Conservation (phyloP, 2,329 filamentous ascomycete species). For the Pestalotiopsis sp. region DNA sequence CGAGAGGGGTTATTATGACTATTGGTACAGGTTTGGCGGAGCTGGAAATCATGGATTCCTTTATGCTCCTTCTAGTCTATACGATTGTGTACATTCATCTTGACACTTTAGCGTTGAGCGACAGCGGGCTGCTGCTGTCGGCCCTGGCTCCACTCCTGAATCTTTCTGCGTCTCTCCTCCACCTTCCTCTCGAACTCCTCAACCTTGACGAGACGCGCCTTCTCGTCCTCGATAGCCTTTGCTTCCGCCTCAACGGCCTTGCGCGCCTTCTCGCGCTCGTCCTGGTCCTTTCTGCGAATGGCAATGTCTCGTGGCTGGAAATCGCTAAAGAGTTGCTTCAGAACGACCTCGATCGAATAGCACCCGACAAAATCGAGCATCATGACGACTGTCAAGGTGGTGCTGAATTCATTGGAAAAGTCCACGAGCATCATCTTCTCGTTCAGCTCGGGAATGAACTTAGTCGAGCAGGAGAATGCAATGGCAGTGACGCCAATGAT, state of each 20-base stretch:
- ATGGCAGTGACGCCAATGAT: slow-evolving; percentile 87
- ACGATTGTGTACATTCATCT: neutral
- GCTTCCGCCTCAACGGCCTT: slow-evolving; percentile 57
- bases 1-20: neutral
- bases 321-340: slow-evolving; percentile 88
- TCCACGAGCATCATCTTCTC: slow-evolving; percentile 89
- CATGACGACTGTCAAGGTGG: slow-evolving; percentile 83
- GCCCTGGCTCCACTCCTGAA: slow-evolving; percentile 47
- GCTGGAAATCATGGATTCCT: neutral
- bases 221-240: slow-evolving; percentile 53
- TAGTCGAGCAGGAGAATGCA: slow-evolving; percentile 91
- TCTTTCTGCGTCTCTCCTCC: slow-evolving; percentile 47
- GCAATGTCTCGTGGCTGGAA: slow-evolving; percentile 94
- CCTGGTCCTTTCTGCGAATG: slow-evolving; percentile 79
- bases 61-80: slow-evolving; percentile 5
- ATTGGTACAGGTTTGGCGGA: neutral
- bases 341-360: slow-evolving; percentile 80
- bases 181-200: slow-evolving; percentile 61
- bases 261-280: slow-evolving; percentile 71
- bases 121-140: slow-evolving; percentile 4
- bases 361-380: slow-evolving; percentile 83
- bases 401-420: slow-evolving; percentile 86
- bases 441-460: slow-evolving; percentile 95
- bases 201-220: slow-evolving; percentile 53
- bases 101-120: neutral